Conservation (phyloP, 176 grass and related monocot species). For the Raddia distichophylla region DNA sequence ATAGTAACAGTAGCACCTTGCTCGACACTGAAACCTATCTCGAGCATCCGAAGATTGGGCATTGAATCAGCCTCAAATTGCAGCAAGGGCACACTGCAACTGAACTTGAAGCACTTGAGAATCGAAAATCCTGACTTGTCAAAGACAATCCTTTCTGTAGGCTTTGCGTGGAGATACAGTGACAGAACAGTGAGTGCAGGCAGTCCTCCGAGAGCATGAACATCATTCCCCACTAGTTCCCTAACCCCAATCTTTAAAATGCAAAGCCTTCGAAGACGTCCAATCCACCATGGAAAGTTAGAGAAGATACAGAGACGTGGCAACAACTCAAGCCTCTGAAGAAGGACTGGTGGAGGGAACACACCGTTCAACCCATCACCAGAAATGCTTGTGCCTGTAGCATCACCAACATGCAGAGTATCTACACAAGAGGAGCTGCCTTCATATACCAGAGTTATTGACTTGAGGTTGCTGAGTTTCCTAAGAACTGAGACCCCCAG, state of each 20-base stretch:
- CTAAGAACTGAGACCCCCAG: background rate
- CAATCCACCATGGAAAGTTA: background rate
- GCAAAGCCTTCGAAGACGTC: background rate
- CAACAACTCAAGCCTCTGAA: conserved; percentile 9
- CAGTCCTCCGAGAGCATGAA: background rate
- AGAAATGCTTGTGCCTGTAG: background rate
- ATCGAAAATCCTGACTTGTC: background rate
- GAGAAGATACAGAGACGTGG: background rate
- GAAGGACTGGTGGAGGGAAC: background rate
- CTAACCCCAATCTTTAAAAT: background rate
- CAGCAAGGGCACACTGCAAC: background rate
- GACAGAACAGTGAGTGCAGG: background rate
- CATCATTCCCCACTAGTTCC: background rate
- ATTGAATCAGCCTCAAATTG: background rate
- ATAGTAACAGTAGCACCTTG: too few relatives aligned
- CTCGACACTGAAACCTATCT: background rate
- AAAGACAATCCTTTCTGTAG: too few relatives aligned
- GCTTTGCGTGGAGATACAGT: background rate
- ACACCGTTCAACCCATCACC: background rate
- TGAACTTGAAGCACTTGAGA: conserved; percentile 23
- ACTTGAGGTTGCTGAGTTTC: background rate
- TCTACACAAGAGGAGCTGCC: background rate
- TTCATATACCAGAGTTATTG: background rate
- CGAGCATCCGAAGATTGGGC: background rate
- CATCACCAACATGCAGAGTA: background rate